Evolutionary conservation across 2,329 filamentous ascomycete species (phyloP).

Genomic region (Hypoxylon sp.): DNA sequence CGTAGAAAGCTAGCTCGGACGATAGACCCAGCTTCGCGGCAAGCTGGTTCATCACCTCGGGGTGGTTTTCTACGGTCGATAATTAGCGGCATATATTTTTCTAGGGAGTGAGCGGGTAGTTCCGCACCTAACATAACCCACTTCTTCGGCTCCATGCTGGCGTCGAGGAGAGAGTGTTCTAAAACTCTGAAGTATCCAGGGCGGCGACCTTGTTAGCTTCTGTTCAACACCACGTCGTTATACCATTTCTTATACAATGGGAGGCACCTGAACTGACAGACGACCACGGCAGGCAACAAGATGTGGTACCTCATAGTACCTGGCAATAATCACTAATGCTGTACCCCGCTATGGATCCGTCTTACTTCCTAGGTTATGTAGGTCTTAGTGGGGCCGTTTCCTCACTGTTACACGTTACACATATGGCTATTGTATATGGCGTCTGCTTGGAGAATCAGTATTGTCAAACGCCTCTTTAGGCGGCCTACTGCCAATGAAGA

Average conservation of each 20-base stretch:
- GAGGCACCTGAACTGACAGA: neutral
- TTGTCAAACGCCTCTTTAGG: neutral
- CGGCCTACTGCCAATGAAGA: neutral
- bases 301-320: neutral
- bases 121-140: constrained; percentile 35
- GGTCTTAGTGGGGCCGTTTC: too few relatives aligned
- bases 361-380: too few relatives aligned
- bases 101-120: neutral
- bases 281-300: neutral
- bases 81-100: constrained; percentile 6
- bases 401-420: neutral
- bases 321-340: neutral
- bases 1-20: constrained; percentile 76
- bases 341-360: neutral
- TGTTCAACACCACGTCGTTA: neutral
- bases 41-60: constrained; percentile 80
- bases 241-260: neutral
- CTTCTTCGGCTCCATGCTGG: constrained; percentile 32
- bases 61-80: constrained; percentile 66
- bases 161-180: neutral
- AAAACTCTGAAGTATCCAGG: neutral
- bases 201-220: neutral
- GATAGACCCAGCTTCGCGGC: constrained; percentile 79
- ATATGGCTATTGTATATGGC: neutral
- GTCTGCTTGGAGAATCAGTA: neutral